These are phyloP conservation scores for Phytophthora pinifolia DNA, from an alignment of 352 stramenopile species.

Conservation along the genomic window DNA sequence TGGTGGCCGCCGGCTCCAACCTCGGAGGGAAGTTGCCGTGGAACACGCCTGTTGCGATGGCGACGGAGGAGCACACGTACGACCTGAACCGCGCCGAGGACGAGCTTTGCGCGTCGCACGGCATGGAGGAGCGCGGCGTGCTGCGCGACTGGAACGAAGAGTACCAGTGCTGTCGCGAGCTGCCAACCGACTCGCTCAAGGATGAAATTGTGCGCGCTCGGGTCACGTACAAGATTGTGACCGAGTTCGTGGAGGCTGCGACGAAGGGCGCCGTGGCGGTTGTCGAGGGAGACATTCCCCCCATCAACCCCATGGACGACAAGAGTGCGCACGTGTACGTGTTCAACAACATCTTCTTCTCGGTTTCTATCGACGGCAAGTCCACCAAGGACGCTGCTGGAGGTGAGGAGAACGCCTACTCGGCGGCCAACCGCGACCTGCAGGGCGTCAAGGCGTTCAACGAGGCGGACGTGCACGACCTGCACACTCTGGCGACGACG, in stretches of 20 bases:
- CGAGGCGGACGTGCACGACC: constrained; percentile 83
- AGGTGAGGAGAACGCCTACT: constrained; percentile 82
- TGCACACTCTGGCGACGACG: constrained; percentile 95
- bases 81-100: constrained; percentile 90
- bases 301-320: constrained; percentile 97
- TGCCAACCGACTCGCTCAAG: constrained; percentile 73
- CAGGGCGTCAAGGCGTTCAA: constrained; percentile 92
- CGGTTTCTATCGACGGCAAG: constrained; percentile 84
- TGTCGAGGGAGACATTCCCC: constrained; percentile 92
- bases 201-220: constrained; percentile 93
- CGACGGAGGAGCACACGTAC: constrained; percentile 55
- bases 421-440: constrained; percentile 87
- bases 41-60: constrained; percentile 54
- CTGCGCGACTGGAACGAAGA: constrained; percentile 98
- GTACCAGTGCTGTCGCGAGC: constrained; percentile 91
- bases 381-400: constrained; percentile 60
- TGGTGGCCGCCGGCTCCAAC: constrained; percentile 78
- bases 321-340: constrained; percentile 94
- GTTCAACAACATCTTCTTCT: constrained; percentile 99
- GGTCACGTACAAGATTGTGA: constrained; percentile 95
- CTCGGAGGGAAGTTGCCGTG: constrained; percentile 77
- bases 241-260: constrained; percentile 94
- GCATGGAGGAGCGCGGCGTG: constrained; percentile 92
- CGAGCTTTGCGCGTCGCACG: constrained; percentile 87
- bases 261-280: constrained; percentile 91